Evolutionary conservation across 371 early-diverging fungal genomes (phyloP).

Genomic region (Mucor mucedo): DNA sequence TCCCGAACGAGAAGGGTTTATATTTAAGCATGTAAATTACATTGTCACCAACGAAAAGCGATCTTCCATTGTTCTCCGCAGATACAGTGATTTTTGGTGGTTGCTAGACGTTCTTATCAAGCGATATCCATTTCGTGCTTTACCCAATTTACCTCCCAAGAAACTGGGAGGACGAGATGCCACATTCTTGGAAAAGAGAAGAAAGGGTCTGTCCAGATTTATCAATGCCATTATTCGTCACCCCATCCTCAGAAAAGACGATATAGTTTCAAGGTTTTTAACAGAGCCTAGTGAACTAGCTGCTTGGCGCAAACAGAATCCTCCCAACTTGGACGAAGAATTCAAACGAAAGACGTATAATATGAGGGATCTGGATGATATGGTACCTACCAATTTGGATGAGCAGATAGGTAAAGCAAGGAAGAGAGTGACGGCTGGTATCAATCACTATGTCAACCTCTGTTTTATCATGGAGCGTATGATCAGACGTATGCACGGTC

Average conservation of each 20-base stretch:
- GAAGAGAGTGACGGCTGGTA: constrained; percentile 54
- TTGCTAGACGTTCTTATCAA: constrained; percentile 39
- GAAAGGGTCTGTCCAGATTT: constrained; percentile 77
- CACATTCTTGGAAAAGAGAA: constrained; percentile 75
- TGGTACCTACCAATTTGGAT: constrained; percentile 56
- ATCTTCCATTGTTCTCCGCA: constrained; percentile 47
- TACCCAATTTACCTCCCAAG: constrained; percentile 55
- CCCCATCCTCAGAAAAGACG: constrained; percentile 72
- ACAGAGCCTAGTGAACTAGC: constrained; percentile 69
- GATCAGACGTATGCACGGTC: constrained; percentile 69
- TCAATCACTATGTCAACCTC: constrained; percentile 66
- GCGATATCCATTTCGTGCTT: constrained; percentile 48
- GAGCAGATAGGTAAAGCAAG: constrained; percentile 57
- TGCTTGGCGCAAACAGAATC: constrained; percentile 58
- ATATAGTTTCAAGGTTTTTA: constrained; percentile 65
- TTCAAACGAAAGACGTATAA: constrained; percentile 40
- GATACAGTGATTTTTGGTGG: constrained; percentile 59
- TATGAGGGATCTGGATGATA: constrained; percentile 36
- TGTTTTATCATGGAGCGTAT: constrained; percentile 72
- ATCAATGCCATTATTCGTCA: constrained; percentile 79
- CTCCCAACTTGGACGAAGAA: constrained; percentile 60
- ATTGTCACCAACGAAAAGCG: constrained; percentile 52
- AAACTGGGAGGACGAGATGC: constrained; percentile 61
- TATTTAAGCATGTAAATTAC: constrained; percentile 58
- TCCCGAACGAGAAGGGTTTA: constrained; percentile 70